A percentile compares a stretch with the other conserved stretches of the same genome.
Conservation (phyloP, 1,139 yeast species). For the Pichia cactophila region DNA sequence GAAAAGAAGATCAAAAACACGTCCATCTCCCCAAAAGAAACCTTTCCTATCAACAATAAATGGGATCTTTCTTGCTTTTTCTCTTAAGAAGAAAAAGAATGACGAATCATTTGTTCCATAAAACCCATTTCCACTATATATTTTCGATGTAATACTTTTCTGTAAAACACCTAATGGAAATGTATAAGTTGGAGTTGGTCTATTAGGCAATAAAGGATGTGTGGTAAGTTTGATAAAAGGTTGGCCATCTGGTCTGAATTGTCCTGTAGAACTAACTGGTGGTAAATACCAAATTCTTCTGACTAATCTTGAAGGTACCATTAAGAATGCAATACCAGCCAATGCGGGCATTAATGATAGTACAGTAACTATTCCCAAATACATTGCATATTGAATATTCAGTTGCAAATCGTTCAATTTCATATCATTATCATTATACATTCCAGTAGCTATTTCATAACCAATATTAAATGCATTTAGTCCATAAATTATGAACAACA, state of each 20-base stretch:
- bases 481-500: constrained; percentile 62
- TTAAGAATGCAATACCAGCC: constrained; percentile 36
- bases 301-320: constrained; percentile 59
- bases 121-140: constrained; percentile 82
- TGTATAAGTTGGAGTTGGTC: constrained; percentile 68
- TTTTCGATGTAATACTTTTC: constrained; percentile 55
- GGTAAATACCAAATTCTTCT: constrained; percentile 77
- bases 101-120: constrained; percentile 77
- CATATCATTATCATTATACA: constrained; percentile 52
- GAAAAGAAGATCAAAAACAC: constrained; percentile 71
- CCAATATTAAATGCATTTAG: constrained; percentile 53
- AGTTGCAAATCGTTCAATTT: constrained; percentile 29
- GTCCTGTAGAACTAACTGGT: constrained; percentile 11
- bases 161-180: constrained; percentile 50
- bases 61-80: constrained; percentile 45
- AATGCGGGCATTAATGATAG: constrained; percentile 36
- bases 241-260: constrained; percentile 29
- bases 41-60: constrained; percentile 83
- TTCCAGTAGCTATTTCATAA: constrained; percentile 44
- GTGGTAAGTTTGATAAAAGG: constrained; percentile 55
- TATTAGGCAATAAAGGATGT: constrained; percentile 69
- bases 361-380: constrained; percentile 36
- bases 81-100: constrained; percentile 67
- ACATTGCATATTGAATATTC: constrained; percentile 20
- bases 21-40: constrained; percentile 87